A percentile compares a stretch with the other conserved stretches of the same genome.
These are phyloP conservation scores for Rhipidocladum racemiflorum DNA, from an alignment of 176 grass and related monocot genomes.

Conservation along the genomic window DNA sequence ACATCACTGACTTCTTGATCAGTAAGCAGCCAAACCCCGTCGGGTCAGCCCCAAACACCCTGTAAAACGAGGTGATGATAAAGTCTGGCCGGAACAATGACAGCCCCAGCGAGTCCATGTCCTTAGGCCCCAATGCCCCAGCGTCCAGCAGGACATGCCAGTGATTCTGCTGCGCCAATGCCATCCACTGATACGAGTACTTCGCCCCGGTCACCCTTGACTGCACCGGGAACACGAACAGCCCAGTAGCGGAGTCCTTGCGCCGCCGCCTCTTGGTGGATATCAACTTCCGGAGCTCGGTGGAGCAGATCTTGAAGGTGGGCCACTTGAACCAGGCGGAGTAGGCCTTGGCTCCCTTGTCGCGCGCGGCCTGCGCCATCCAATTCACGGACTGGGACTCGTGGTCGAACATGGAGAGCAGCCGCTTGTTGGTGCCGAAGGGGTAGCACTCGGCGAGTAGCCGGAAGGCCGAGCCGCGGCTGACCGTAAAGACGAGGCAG, in stretches of 20 bases:
- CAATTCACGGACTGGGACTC: slow-evolving; percentile 97
- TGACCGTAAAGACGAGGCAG: slow-evolving; percentile 86
- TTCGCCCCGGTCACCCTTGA: slow-evolving; percentile 94
- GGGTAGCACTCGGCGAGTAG: slow-evolving; percentile 91
- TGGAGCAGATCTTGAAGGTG: slow-evolving; percentile 78
- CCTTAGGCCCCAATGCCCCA: slow-evolving; percentile 91
- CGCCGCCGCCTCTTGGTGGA: slow-evolving; percentile 76
- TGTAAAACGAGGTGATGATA: slow-evolving; percentile 96
- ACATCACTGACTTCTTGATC: slow-evolving; percentile 94
- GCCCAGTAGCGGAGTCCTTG: slow-evolving; percentile 73
- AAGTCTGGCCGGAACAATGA: slow-evolving; percentile 95
- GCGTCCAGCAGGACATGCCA: slow-evolving; percentile 98
- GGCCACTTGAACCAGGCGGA: slow-evolving; percentile 88
- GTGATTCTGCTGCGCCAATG: slow-evolving; percentile 96
- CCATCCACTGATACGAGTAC: slow-evolving; percentile 99
- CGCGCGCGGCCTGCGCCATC: slow-evolving; percentile 74
- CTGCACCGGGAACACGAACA: slow-evolving; percentile 96
- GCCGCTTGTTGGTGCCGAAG: slow-evolving; percentile 84
- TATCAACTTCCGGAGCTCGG: slow-evolving; percentile 82
- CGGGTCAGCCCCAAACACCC: slow-evolving; percentile 89
- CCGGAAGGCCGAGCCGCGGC: slow-evolving; percentile 91
- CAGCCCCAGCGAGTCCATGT: slow-evolving; percentile 94
- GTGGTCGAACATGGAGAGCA: slow-evolving; percentile 98
- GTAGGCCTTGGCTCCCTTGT: slow-evolving; percentile 89
- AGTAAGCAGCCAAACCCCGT: slow-evolving; percentile 94